These are phyloP conservation scores for Tolypocladium nubicola DNA, from an alignment of 2,329 filamentous ascomycete species.

Conservation along the genomic window DNA sequence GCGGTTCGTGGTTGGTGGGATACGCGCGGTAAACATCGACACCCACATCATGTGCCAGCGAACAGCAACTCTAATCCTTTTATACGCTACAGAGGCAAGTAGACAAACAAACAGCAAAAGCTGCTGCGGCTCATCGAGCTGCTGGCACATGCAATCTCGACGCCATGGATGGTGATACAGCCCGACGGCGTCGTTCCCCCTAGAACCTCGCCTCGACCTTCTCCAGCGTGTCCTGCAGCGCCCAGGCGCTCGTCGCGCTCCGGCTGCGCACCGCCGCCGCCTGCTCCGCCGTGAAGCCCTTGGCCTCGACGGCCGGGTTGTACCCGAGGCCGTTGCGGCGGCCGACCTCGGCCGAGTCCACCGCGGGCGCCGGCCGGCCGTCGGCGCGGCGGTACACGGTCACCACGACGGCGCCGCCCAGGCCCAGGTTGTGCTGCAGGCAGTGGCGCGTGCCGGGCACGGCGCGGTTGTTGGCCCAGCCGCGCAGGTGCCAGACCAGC, in stretches of 20 bases:
- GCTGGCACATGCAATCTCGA: too few species aligned
- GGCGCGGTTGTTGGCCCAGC: conserved; percentile 87
- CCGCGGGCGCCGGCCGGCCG: conserved; percentile 48
- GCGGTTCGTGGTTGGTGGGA: neutral
- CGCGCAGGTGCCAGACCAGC: conserved; percentile 87
- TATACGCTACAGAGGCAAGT: neutral
- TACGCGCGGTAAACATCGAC: too few species aligned
- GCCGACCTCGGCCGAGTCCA: conserved; percentile 55
- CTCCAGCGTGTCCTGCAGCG: conserved; percentile 52
- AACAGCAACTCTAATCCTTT: neutral
- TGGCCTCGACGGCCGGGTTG: conserved; percentile 83
- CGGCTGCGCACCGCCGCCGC: conserved; percentile 61
- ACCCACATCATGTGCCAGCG: neutral
- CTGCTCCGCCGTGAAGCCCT: conserved; percentile 75
- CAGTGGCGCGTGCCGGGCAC: conserved; percentile 59
- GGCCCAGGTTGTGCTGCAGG: conserved; percentile 85
- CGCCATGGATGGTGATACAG: too few species aligned
- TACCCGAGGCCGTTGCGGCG: conserved; percentile 66
- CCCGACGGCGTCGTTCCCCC: neutral
- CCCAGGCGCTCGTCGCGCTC: conserved; percentile 57
- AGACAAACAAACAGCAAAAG: too few species aligned
- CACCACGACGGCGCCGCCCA: conserved; percentile 84
- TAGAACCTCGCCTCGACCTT: conserved; percentile 18
- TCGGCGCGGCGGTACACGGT: conserved; percentile 84
- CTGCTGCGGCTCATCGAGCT: too few species aligned